phyloP scores from a whole-genome alignment of 1,284 basidiomycete species.

The Heterobasidion irregulare region DNA sequence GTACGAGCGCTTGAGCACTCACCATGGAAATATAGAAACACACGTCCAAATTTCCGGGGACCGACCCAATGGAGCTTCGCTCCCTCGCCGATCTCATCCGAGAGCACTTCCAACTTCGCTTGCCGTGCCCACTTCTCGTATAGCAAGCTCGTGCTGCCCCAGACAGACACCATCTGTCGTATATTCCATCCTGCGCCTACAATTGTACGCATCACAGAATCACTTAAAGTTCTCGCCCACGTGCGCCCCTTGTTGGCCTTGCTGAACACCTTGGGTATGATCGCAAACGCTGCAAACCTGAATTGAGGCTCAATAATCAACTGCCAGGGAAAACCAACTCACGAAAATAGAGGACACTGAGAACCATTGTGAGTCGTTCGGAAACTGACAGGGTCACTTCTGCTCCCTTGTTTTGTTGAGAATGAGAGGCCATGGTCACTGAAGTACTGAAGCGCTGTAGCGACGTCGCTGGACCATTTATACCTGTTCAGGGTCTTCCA shows the following conservation, averaged over 20 bases:
- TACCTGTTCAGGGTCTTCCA: too few relatives aligned
- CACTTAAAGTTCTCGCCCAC: background rate
- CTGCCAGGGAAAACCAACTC: too few relatives aligned
- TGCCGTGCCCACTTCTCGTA: constrained; percentile 3
- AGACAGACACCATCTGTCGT: background rate
- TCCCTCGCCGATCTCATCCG: background rate
- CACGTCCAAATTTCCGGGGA: background rate
- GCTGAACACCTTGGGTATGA: background rate
- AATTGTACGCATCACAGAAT: background rate
- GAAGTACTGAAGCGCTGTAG: too few relatives aligned
- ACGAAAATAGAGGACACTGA: background rate
- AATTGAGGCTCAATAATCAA: too few relatives aligned
- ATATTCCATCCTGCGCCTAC: background rate
- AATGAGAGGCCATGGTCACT: too few relatives aligned
- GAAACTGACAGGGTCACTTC: too few relatives aligned
- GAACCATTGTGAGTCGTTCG: background rate
- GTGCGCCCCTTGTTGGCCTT: background rate
- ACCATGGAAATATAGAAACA: constrained; percentile 11
- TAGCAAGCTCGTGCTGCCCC: background rate
- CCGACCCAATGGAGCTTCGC: background rate
- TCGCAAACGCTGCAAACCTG: background rate
- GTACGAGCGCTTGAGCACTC: too few relatives aligned
- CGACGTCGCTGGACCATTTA: too few relatives aligned
- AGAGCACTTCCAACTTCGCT: background rate
- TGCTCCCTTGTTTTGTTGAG: too few relatives aligned